These are phyloP conservation scores for Adenanthera pavonina DNA, from an alignment of 306 rosid genomes.

Conservation along the genomic window DNA sequence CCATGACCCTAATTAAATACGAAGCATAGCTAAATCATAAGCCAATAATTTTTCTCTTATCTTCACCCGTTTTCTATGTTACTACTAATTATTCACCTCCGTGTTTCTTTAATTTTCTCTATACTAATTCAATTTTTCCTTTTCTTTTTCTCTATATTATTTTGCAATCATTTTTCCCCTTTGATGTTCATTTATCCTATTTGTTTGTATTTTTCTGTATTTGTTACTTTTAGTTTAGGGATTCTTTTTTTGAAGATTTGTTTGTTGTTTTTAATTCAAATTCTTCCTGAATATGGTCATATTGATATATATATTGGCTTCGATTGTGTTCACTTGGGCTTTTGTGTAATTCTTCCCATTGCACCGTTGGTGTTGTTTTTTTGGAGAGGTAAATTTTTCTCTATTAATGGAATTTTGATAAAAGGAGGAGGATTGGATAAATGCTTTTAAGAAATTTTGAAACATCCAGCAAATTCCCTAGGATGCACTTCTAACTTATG, in stretches of 20 bases:
- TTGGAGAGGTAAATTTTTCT: too few relatives aligned
- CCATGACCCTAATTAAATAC: not conserved
- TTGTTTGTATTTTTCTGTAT: too few relatives aligned
- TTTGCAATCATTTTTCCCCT: too few relatives aligned
- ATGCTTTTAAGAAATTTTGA: conserved; percentile 3
- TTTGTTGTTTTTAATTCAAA: not conserved
- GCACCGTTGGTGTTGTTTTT: too few relatives aligned
- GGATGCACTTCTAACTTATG: not conserved
- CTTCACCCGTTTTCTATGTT: conserved; percentile 41
- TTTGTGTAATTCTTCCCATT: too few relatives aligned
- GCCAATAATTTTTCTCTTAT: conserved; percentile 22
- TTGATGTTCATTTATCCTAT: not conserved
- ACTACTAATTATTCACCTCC: conserved; percentile 14
- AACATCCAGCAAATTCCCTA: not conserved
- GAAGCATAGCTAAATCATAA: not conserved
- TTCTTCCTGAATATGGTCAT: not conserved
- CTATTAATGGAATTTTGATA: too few relatives aligned
- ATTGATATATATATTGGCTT: not conserved
- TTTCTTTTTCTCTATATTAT: not conserved
- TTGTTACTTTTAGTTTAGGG: not conserved
- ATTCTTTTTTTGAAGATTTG: not conserved
- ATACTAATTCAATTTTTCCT: not conserved
- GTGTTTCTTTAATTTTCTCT: not conserved
- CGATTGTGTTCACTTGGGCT: not conserved
- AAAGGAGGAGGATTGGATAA: too few relatives aligned